Evolutionary conservation across 305 asterid genomes (phyloP).

Genomic region (Solanum hybrid): DNA sequence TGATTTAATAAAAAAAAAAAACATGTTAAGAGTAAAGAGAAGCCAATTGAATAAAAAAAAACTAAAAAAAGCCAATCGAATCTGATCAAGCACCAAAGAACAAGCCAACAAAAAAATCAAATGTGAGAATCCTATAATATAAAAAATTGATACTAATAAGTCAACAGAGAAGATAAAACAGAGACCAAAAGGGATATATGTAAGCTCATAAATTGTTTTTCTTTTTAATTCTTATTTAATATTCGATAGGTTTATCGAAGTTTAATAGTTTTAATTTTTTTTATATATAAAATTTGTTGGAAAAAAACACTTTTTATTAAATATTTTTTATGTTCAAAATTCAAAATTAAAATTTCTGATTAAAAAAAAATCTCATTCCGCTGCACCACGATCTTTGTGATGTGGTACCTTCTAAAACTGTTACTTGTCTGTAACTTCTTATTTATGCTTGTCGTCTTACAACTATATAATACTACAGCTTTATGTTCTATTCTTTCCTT

Average conservation of each 20-base stretch:
- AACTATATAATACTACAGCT: not conserved
- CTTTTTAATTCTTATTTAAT: not conserved
- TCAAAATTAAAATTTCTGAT: fast-evolving
- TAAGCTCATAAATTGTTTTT: not conserved
- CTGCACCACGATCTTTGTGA: not conserved
- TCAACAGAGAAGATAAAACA: not conserved
- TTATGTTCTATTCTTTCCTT: not conserved
- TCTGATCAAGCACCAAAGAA: not conserved
- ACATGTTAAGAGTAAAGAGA: not conserved
- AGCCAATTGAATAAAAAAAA: not conserved
- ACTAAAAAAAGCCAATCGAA: not conserved
- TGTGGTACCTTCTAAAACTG: not conserved
- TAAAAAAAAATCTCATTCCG: not conserved
- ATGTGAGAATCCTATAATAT: not conserved
- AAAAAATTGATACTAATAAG: not conserved
- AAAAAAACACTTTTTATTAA: too few relatives aligned
- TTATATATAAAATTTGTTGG: not conserved
- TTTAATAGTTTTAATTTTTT: not conserved
- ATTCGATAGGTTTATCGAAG: not conserved
- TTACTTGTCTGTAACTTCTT: not conserved
- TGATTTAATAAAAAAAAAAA: not conserved
- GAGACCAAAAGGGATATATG: not conserved
- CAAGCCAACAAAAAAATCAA: not conserved
- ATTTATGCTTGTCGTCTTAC: not conserved
- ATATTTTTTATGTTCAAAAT: too few relatives aligned